Conservation (phyloP, 2,329 filamentous ascomycete species). For the Chaetomium globosum region DNA sequence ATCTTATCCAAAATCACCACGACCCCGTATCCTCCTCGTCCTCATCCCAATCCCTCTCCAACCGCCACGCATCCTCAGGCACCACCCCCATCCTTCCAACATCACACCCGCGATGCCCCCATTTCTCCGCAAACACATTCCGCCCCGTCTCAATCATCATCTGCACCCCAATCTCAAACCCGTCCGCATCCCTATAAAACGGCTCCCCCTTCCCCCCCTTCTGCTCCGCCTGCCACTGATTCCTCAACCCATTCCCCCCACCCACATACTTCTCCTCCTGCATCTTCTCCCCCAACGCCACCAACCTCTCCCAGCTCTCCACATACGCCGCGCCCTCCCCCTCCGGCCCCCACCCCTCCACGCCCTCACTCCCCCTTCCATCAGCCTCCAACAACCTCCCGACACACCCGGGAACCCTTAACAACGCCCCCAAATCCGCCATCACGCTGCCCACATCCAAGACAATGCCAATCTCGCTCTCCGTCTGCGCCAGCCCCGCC, state of each 20-base stretch:
- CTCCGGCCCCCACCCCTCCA: constrained; percentile 33
- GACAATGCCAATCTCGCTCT: constrained; percentile 46
- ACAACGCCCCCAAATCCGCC: constrained; percentile 49
- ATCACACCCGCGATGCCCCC: constrained; percentile 49
- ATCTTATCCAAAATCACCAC: constrained; percentile 7
- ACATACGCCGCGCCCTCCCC: constrained; percentile 36
- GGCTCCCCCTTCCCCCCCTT: constrained; percentile 34
- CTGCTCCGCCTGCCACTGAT: constrained; percentile 35
- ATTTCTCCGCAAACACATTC: constrained; percentile 45
- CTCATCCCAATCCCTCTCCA: constrained; percentile 33
- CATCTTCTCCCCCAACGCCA: constrained; percentile 38
- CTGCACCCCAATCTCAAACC: constrained; percentile 32
- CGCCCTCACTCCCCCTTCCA: constrained; percentile 30
- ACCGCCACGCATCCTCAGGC: constrained; percentile 32
- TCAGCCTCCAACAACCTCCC: constrained; percentile 39
- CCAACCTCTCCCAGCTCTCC: constrained; percentile 44
- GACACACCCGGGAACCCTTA: constrained; percentile 45
- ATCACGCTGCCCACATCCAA: constrained; percentile 48
- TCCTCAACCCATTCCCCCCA: constrained; percentile 31
- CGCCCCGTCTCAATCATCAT: constrained; percentile 34
- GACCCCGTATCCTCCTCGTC: constrained; percentile 20
- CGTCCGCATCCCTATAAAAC: constrained; percentile 34
- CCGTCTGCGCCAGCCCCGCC: constrained; percentile 47
- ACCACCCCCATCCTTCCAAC: constrained; percentile 32
- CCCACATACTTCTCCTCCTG: constrained; percentile 33